phyloP scores from a whole-genome alignment of 2,329 filamentous ascomycete species.

The Trichoderma citrinoviride region DNA sequence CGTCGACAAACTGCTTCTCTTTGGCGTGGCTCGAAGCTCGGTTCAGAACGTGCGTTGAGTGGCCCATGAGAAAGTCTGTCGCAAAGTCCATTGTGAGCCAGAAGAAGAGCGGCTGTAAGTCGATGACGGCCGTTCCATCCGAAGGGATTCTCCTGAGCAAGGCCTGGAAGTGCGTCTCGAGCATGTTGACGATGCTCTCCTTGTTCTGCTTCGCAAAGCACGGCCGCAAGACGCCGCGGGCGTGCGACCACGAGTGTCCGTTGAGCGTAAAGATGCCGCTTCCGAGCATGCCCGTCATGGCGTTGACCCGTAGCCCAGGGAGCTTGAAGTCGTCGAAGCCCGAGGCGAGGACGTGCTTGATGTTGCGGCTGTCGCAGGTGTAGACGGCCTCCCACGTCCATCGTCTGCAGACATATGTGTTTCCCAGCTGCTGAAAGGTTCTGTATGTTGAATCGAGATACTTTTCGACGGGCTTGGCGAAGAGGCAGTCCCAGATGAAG shows the following conservation, averaged over 20 bases:
- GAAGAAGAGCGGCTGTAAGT: constrained; percentile 49
- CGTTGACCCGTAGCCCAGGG: constrained; percentile 36
- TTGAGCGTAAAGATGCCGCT: constrained; percentile 50
- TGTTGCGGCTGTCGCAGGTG: constrained; percentile 49
- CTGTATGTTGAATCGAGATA: constrained; percentile 32
- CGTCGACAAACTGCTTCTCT: constrained; percentile 38
- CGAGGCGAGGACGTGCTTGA: constrained; percentile 54
- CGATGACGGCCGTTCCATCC: constrained; percentile 29
- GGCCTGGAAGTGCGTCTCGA: constrained; percentile 37
- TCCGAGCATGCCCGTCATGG: constrained; percentile 43
- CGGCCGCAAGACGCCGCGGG: constrained; percentile 38
- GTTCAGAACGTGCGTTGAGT: constrained; percentile 29
- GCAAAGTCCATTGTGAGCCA: constrained; percentile 47
- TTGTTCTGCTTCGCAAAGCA: constrained; percentile 37
- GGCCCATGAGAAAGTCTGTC: constrained; percentile 48
- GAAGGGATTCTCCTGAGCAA: constrained; percentile 39
- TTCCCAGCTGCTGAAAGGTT: constrained; percentile 32
- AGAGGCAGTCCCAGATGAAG: constrained; percentile 35
- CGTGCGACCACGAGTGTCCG: constrained; percentile 46
- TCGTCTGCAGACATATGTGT: constrained; percentile 35
- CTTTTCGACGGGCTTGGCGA: constrained; percentile 28
- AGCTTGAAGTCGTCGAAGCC: constrained; percentile 51
- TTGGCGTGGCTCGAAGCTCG: constrained; percentile 23
- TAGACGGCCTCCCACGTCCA: constrained; percentile 37
- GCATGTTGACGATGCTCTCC: constrained; percentile 27